Evolutionary conservation across 2,329 filamentous ascomycete genomes (phyloP), one percentile per base, ranked within the genome.

Genomic region (Paracoccidioides brasiliensis): DNA sequence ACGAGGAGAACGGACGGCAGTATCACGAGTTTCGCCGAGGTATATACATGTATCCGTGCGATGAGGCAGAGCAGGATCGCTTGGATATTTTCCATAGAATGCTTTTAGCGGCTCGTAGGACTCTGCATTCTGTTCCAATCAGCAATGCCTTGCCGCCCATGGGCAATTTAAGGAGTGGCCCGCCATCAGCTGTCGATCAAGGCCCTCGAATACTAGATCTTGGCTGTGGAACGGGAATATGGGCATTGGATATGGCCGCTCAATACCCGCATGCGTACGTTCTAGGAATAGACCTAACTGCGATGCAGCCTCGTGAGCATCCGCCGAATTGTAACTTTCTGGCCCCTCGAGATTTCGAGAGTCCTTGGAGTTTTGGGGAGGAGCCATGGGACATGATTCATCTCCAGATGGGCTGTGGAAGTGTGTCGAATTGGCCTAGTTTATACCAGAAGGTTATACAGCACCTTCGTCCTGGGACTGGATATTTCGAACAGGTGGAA

Each of bases 211-310:
- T 83, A 58, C 72, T 83, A 55, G 81, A 83, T 63, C 65, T 95
- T 54, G 91, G 90, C 44, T 90, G 86, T 60, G 91, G 90, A 22
- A 95, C 89, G 0, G 90, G 89, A 42, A 91, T 95, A 51, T 97
- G 91, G 91, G 82, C 86, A 43, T 87, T 94, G 63, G 86, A 91
- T 62, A 85, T 95, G 72, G 86, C 86, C 59, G 83, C 86, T 80
- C 76, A 76, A 67, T 83, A 80, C 64, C 74, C 74, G 10, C 65
- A 78, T 22, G 77, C 81, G 53, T 78, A 82, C 67, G 80, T 85
- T 52, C 67, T 78, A 30, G 83, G 82, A 30, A 67, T 83, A 32
- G 83, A 86, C 65, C 70, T 86, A 28, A 77, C 79, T 43, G 76
- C 78, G 52, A 83, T 83, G 56, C 82, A 84, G 64, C 81, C 82